These are phyloP conservation scores for Ascoidea rubescens DNA, from an alignment of 805 yeast species.

Conservation along the genomic window DNA sequence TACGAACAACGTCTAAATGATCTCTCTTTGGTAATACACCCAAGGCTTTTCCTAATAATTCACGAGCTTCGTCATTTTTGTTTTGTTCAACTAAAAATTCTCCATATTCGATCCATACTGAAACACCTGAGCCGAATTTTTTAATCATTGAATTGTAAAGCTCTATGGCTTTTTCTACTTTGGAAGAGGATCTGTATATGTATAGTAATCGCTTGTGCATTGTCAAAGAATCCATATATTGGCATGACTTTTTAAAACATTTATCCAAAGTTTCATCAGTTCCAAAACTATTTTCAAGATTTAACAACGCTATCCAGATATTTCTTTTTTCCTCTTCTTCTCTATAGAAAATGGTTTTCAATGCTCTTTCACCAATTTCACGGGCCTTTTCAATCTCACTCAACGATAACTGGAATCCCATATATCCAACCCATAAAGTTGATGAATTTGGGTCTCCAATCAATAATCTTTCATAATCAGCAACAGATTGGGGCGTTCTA, in stretches of 20 bases:
- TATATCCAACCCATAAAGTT: slow-evolving; percentile 90
- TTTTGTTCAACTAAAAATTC: slow-evolving; percentile 54
- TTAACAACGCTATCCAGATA: slow-evolving; percentile 90
- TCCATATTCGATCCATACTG: slow-evolving; percentile 77
- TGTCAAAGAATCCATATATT: slow-evolving; percentile 77
- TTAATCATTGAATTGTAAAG: slow-evolving; percentile 57
- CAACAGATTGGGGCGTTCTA: slow-evolving; percentile 80
- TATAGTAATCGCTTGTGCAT: slow-evolving; percentile 72
- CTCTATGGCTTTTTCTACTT: slow-evolving; percentile 53
- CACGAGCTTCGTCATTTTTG: slow-evolving; percentile 45
- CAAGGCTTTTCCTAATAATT: slow-evolving; percentile 61
- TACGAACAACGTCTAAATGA: slow-evolving; percentile 69
- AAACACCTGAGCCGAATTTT: slow-evolving; percentile 59
- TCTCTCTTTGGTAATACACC: slow-evolving; percentile 56
- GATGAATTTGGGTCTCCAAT: slow-evolving; percentile 92
- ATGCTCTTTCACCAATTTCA: slow-evolving; percentile 83
- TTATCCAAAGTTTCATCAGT: slow-evolving; percentile 69
- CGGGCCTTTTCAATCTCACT: slow-evolving; percentile 93
- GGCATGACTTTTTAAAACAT: slow-evolving; percentile 71
- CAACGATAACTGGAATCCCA: slow-evolving; percentile 93
- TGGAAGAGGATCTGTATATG: slow-evolving; percentile 64
- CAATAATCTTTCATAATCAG: slow-evolving; percentile 84
- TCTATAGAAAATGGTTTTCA: slow-evolving; percentile 77
- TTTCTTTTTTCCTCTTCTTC: slow-evolving; percentile 90
- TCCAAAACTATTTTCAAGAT: slow-evolving; percentile 91